A percentile compares a stretch with the other conserved stretches of the same genome.
Evolutionary conservation across 495 filamentous ascomycete genomes (phyloP).

Genomic region (Astrothelium subdiscretum): DNA sequence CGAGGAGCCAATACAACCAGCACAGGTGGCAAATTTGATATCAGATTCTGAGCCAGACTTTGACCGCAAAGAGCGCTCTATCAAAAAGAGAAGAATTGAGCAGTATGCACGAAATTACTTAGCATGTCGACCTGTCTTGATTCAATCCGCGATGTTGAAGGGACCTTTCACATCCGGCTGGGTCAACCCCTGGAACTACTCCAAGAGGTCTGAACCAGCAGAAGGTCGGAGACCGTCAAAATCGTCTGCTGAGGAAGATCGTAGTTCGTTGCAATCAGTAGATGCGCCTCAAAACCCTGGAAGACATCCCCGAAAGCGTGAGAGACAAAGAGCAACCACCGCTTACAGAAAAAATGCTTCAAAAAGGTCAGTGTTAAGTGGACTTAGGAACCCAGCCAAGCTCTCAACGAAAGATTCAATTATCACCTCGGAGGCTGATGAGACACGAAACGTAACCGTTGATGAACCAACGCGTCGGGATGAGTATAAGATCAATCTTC

Average conservation of each 20-base stretch:
- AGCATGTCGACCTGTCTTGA: conserved; percentile 42
- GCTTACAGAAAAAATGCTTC: too few species aligned
- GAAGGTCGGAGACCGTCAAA: not conserved
- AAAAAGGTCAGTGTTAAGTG: too few species aligned
- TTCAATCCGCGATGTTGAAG: conserved; percentile 40
- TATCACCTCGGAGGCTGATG: too few species aligned
- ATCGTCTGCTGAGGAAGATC: not conserved
- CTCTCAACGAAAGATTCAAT: not conserved
- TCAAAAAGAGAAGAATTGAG: conserved; percentile 48
- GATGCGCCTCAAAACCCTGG: too few species aligned
- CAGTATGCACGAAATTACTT: conserved; percentile 47
- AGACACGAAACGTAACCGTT: too few species aligned
- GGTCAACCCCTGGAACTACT: not conserved
- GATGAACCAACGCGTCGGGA: too few species aligned
- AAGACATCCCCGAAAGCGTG: not conserved
- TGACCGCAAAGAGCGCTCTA: conserved; percentile 32
- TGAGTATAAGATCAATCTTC: too few species aligned
- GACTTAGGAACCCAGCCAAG: too few species aligned
- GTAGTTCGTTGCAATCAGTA: too few species aligned
- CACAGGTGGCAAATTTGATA: conserved; percentile 33
- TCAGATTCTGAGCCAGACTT: conserved; percentile 51
- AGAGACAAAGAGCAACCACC: too few species aligned
- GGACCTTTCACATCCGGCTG: not conserved
- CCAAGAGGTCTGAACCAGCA: not conserved
- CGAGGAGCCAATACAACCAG: conserved; percentile 28